phyloP scores from a whole-genome alignment of 2,329 filamentous ascomycete genomes.

The Pseudodiploospora longispora region DNA sequence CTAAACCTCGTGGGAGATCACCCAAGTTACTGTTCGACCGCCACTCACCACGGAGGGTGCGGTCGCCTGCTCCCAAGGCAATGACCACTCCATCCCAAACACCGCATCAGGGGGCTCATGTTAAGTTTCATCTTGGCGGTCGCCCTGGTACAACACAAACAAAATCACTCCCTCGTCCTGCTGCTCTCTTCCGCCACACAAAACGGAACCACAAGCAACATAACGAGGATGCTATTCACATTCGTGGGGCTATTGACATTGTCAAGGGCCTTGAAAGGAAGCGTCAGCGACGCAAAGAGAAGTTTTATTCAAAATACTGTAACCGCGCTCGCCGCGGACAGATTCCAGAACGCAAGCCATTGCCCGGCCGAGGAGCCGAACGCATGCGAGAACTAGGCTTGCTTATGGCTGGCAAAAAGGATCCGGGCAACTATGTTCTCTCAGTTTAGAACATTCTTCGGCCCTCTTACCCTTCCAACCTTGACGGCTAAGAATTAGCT shows the following conservation, averaged over 20 bases:
- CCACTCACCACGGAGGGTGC: conserved; percentile 61
- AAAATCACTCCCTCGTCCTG: conserved; percentile 76
- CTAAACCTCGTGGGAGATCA: conserved; percentile 43
- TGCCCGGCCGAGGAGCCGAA: conserved; percentile 81
- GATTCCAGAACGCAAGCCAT: conserved; percentile 54
- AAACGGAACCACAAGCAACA: conserved; percentile 30
- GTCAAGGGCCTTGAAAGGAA: conserved; percentile 95
- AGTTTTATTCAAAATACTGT: conserved; percentile 83
- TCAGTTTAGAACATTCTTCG: conserved; percentile 46
- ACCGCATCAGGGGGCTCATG: conserved; percentile 31
- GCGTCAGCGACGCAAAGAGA: conserved; percentile 85
- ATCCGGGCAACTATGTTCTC: conserved; percentile 68
- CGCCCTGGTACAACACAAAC: conserved; percentile 66
- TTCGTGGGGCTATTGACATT: conserved; percentile 93
- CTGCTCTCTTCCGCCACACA: conserved; percentile 57
- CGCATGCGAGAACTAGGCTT: conserved; percentile 79
- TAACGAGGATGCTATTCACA: conserved; percentile 48
- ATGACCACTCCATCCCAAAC: conserved; percentile 28
- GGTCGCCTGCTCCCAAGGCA: conserved; percentile 59
- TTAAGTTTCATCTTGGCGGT: conserved; percentile 33
- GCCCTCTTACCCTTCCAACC: too few relatives aligned
- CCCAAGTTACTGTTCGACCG: conserved; percentile 49
- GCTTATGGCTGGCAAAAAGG: conserved; percentile 73
- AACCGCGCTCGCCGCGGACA: conserved; percentile 68
- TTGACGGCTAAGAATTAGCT: background rate